Evolutionary conservation across 495 filamentous ascomycete species (phyloP).

Genomic region (Neurospora sp.): DNA sequence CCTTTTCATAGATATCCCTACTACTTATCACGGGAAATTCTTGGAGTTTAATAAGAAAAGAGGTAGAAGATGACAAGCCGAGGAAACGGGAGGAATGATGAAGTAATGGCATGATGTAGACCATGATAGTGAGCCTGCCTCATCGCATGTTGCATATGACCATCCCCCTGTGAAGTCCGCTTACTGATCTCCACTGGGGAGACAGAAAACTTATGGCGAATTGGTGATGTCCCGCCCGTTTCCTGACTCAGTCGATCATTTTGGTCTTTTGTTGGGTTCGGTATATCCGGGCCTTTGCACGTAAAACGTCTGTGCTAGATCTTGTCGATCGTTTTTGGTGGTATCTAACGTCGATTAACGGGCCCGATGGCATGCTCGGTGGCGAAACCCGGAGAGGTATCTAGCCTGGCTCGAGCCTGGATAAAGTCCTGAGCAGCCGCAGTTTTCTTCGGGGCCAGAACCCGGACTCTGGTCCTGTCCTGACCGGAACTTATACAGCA

Average conservation of each 20-base stretch:
- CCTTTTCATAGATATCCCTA: too few relatives aligned
- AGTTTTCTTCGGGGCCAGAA: neutral
- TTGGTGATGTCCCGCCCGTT: neutral
- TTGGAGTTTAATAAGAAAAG: too few relatives aligned
- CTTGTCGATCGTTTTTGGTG: neutral
- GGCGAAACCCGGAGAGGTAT: neutral
- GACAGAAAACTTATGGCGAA: too few relatives aligned
- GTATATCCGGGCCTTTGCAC: neutral
- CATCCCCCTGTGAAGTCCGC: neutral
- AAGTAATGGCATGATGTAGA: too few relatives aligned
- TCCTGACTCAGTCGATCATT: neutral
- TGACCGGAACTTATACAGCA: neutral
- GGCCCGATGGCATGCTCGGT: too few relatives aligned
- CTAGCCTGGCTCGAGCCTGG: neutral
- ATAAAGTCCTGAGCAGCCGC: too few relatives aligned
- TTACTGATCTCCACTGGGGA: neutral
- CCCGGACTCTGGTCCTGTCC: neutral
- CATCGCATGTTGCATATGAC: too few relatives aligned
- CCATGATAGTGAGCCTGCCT: too few relatives aligned
- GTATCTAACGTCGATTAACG: too few relatives aligned
- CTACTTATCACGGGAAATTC: too few relatives aligned
- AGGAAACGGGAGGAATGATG: too few relatives aligned
- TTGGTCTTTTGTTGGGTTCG: neutral
- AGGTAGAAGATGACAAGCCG: too few relatives aligned
- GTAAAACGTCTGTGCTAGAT: neutral